Evolutionary conservation across 331 rosid species (phyloP), one percentile per base, ranked within the genome.

Genomic region (Acacia concinna): DNA sequence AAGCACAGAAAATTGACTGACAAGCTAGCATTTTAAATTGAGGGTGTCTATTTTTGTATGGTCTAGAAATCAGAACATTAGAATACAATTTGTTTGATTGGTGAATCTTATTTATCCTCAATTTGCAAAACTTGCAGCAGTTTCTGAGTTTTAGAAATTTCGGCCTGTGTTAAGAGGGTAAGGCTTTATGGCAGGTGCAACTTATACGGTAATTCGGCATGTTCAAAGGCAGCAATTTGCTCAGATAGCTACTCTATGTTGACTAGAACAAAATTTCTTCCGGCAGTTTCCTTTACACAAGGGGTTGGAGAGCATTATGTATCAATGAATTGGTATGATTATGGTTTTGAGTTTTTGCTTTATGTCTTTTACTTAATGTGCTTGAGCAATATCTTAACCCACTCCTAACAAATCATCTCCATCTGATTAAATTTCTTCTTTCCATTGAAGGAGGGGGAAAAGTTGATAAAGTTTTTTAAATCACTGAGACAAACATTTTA

Each of bases 1-100:
- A 60, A 20, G 62, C 78, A 40, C 25, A 25, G 65, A 54, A 63
- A 68, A 82, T 37, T 69, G 52, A 47, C 41, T 52, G n/a, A 27
- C 54, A 57, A 44, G 40, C 52, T n/a, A 46, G 8, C 8, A 17
- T 43, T 13, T 15, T 47, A 47, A 15, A 47, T 47, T 2, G 6
- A 15, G 6, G 54, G 37, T 4, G 38, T 9, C 4, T 37, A 66
- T n/a, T 66, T 6, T 66, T 8, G 49, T 21, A 65, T 65, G 25
- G 28, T 63, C 23, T 46, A 65, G 43, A 18, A 34, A 32, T 27
- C 46, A 34, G 71, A 12, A 8, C 46, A 65, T 8, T 65, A 23
- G 15, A 18, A 46, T 20, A 65, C 20, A 21, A 54, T 54, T 54
- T 54, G 62, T 31, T 31, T 35, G 11, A 54, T 21, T 7, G 27